Conservation (phyloP, 345 rosid species). For the Eucalyptus microcorys region DNA sequence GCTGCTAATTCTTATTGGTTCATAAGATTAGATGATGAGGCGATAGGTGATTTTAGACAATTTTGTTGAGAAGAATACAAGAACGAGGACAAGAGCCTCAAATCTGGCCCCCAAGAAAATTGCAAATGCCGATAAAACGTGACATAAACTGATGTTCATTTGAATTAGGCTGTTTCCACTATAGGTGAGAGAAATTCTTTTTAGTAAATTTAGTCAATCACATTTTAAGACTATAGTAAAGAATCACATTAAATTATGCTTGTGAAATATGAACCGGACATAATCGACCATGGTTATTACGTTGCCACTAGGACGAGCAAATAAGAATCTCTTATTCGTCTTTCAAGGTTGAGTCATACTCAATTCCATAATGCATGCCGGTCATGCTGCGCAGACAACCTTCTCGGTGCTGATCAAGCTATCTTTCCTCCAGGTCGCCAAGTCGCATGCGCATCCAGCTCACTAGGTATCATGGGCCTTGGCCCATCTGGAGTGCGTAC, state of each 20-base stretch:
- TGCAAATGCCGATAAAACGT: background rate
- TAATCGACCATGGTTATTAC: background rate
- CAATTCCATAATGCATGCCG: background rate
- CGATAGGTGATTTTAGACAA: background rate
- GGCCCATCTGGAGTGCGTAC: background rate
- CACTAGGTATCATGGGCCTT: background rate
- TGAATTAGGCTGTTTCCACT: background rate
- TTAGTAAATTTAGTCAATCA: background rate
- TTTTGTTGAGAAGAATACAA: background rate
- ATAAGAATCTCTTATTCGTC: background rate
- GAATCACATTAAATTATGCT: background rate
- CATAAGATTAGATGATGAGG: background rate
- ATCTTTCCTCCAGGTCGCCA: background rate
- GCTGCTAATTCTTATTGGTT: background rate
- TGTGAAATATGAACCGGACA: background rate
- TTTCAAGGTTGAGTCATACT: background rate
- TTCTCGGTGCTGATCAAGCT: background rate
- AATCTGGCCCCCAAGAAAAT: background rate
- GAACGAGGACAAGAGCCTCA: background rate
- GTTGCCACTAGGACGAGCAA: background rate
- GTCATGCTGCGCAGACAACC: background rate
- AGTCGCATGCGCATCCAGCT: background rate
- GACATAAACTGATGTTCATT: background rate
- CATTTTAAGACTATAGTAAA: background rate
- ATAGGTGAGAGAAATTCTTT: background rate